Evolutionary conservation across 2,329 filamentous ascomycete genomes (phyloP).

Genomic region (Calonectria ilicicola): DNA sequence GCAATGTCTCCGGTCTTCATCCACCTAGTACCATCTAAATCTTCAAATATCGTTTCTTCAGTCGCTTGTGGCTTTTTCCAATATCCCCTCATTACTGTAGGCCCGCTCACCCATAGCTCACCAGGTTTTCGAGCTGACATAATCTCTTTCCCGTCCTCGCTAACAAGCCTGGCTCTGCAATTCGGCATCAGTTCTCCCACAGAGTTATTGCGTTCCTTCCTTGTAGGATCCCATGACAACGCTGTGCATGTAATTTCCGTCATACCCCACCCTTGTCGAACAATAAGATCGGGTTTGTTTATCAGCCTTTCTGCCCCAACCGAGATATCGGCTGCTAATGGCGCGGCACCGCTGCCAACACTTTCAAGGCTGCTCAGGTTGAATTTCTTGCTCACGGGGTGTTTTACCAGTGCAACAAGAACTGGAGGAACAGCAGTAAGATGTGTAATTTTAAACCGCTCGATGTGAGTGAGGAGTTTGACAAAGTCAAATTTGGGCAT

Average conservation of each 20-base stretch:
- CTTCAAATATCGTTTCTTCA: constrained; percentile 62
- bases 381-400: constrained; percentile 73
- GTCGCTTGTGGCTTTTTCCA: constrained; percentile 80
- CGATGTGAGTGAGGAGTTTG: constrained; percentile 75
- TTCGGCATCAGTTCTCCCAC: constrained; percentile 51
- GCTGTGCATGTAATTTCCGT: constrained; percentile 82
- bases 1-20: constrained; percentile 81
- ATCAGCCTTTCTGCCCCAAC: constrained; percentile 63
- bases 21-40: constrained; percentile 69
- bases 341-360: constrained; percentile 76
- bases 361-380: constrained; percentile 74
- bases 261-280: constrained; percentile 86
- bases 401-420: constrained; percentile 77
- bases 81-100: constrained; percentile 81
- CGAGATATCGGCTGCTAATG: constrained; percentile 65
- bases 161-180: constrained; percentile 72
- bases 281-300: constrained; percentile 46
- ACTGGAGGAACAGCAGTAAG: constrained; percentile 80
- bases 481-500: constrained; percentile 84
- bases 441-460: constrained; percentile 75
- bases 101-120: constrained; percentile 79
- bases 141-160: constrained; percentile 64
- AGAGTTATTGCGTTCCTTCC: not conserved
- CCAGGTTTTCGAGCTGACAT: constrained; percentile 64
- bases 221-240: constrained; percentile 77